Percentiles rank a stretch among this genome's conserved stretches.
These are phyloP conservation scores for Lecanicillium sp. DNA, from an alignment of 2,329 filamentous ascomycete species.

Conservation along the genomic window DNA sequence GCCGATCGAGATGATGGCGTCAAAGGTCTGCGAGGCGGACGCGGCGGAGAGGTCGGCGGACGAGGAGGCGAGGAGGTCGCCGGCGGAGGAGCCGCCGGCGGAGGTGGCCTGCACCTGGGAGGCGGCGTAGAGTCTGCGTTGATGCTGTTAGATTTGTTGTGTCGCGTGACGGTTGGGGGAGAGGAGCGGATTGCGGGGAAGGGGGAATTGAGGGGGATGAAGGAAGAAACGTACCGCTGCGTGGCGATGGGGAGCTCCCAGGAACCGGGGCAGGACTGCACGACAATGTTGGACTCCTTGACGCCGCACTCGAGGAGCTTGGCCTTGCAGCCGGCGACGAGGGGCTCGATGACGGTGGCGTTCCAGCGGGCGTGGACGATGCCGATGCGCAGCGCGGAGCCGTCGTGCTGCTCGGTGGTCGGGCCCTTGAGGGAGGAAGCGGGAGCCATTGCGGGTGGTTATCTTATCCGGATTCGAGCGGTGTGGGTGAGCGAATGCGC, in stretches of 20 bases:
- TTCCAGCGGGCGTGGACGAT: constrained; percentile 98
- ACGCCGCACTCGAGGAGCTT: constrained; percentile 76
- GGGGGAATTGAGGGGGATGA: constrained; percentile 6
- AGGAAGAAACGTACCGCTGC: constrained; percentile 56
- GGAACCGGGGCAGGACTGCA: constrained; percentile 85
- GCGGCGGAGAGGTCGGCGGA: constrained; percentile 59
- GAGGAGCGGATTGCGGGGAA: constrained; percentile 16
- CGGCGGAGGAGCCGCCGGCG: constrained; percentile 57
- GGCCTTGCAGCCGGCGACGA: constrained; percentile 74
- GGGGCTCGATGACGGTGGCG: constrained; percentile 74
- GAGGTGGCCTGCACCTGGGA: constrained; percentile 77
- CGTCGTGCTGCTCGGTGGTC: constrained; percentile 54
- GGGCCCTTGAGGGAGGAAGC: constrained; percentile 46
- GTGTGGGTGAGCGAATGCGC: not conserved
- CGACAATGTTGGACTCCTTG: constrained; percentile 77
- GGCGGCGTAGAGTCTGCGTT: constrained; percentile 68
- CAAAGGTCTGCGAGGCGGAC: constrained; percentile 57
- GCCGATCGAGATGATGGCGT: constrained; percentile 91
- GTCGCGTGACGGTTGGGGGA: not conserved
- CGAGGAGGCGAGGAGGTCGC: constrained; percentile 66
- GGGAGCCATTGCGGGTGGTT: not conserved
- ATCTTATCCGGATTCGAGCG: not conserved
- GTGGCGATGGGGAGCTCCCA: constrained; percentile 93
- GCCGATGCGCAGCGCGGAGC: constrained; percentile 75
- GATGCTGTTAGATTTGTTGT: not conserved